Base-by-base conservation (phyloP, 2,329 filamentous ascomycete species). In the Chrysoporthe deuterocubensis region DNA sequence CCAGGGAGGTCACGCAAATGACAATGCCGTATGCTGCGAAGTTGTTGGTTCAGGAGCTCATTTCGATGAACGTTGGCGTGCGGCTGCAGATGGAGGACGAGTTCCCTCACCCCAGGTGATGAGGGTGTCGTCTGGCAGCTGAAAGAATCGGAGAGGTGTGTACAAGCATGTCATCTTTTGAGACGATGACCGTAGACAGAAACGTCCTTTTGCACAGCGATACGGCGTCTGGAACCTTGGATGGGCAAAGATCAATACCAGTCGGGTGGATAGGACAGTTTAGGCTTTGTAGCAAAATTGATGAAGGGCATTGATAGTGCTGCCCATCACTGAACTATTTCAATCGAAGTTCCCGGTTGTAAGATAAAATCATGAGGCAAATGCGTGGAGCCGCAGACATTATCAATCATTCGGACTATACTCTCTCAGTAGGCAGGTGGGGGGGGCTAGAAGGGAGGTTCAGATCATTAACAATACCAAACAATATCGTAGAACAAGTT, bases 41-140 rank as follows among this genome's bases (percentile, higher is more conserved):
- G 85, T 81, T 99, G 76, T 82, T 99, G 66, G 93, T 98, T 61
- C 96, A 99, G 82, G 96, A 99, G 81, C 81, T 99, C 75, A 90
- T 97, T 76, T 97, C 93, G 78, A 99, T 99, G 96, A 99, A 99
- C 78, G 93, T 99, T n/a, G 92, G 94, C 70, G 95, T 97, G 69
- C 86, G 92, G 67, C 83, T 99, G 80, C 92, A 95, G 82, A 81
- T 99, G 72, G 93, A 93, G 75, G 96, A 99, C 77, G 93, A 98
- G 81, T 99, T 99, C 78, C 94, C 94, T 18, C 86, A 89, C 73
- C 86, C 86, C 34, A 79, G 77, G 69, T 76, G 72, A 68, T 44
- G 40, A 18, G 34, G 43, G n/a, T 44, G 18, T 26, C 4, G 32
- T n/a, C 26, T n/a, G 26, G 48, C 40, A 56, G 63, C 34, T 5